These are phyloP conservation scores for Kwoniella botswanensis DNA, from an alignment of 768 basidiomycete genomes.

Conservation along the genomic window DNA sequence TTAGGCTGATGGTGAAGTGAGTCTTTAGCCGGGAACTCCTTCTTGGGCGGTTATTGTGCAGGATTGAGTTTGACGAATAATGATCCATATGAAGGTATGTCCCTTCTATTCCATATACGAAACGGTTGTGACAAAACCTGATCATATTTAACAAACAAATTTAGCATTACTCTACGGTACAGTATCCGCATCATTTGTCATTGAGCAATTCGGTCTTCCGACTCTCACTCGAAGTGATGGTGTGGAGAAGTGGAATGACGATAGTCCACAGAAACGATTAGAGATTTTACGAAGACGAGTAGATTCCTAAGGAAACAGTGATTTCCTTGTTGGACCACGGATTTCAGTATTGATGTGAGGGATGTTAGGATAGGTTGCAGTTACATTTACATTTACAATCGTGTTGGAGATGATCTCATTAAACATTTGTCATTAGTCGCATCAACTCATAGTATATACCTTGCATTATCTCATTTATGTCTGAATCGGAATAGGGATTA, in stretches of 20 bases:
- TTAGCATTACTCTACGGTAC: slow-evolving; percentile 48
- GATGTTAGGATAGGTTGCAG: background rate
- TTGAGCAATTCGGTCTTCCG: slow-evolving; percentile 51
- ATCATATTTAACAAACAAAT: no score
- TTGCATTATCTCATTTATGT: background rate
- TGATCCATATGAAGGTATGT: slow-evolving; percentile 43
- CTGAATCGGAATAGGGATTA: slow-evolving; percentile 1
- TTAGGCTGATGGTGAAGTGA: background rate
- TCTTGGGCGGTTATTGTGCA: slow-evolving; percentile 49
- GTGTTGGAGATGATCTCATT: background rate
- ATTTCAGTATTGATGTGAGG: background rate
- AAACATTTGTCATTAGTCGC: no score
- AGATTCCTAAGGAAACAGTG: background rate
- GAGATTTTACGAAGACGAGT: slow-evolving; percentile 26
- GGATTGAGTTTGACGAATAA: slow-evolving; percentile 30
- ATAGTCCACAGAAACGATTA: slow-evolving; percentile 29
- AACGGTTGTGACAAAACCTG: no score
- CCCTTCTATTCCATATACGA: background rate
- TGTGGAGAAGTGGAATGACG: slow-evolving; percentile 44
- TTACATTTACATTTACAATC: background rate
- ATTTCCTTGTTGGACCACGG: no score
- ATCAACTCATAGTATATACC: background rate
- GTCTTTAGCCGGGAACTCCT: slow-evolving; percentile 48
- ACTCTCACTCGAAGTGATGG: background rate
- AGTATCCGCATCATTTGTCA: slow-evolving; percentile 49